A percentile compares a stretch with the other conserved stretches of the same genome.
phyloP scores from a whole-genome alignment of 2,329 filamentous ascomycete genomes.

The Ophiostoma novo-ulmi region DNA sequence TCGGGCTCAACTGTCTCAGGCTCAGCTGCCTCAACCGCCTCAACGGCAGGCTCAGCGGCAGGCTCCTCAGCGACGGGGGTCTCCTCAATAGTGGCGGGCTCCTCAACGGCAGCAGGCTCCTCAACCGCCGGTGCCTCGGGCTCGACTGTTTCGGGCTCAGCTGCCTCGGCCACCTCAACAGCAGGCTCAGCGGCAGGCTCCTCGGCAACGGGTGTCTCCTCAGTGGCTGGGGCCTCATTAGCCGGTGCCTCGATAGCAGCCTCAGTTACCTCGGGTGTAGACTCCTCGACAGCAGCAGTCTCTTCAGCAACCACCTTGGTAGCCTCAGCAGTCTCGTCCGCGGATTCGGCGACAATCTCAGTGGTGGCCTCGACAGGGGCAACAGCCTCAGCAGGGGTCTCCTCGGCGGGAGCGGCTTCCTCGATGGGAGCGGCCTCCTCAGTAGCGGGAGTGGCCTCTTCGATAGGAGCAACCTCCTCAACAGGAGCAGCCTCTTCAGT shows the following conservation, averaged over 20 bases:
- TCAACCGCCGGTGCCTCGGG: neutral
- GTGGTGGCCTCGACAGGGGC: too few relatives aligned
- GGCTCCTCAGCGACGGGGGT: neutral
- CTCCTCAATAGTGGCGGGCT: neutral
- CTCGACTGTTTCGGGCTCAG: neutral
- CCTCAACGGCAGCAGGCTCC: neutral
- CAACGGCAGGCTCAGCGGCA: neutral
- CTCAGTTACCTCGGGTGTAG: too few relatives aligned
- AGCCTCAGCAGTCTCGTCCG: too few relatives aligned
- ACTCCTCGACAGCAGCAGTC: too few relatives aligned
- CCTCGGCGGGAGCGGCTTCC: constrained; percentile 11
- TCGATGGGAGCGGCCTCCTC: neutral
- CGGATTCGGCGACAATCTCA: too few relatives aligned
- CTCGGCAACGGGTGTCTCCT: neutral
- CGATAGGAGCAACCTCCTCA: neutral
- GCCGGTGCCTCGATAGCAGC: too few relatives aligned
- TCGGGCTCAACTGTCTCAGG: neutral
- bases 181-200: neutral
- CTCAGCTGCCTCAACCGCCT: neutral
- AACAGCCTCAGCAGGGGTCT: neutral
- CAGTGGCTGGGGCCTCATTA: too few relatives aligned
- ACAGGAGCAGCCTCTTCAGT: constrained; percentile 12
- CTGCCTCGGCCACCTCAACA: neutral
- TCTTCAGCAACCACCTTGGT: too few relatives aligned
- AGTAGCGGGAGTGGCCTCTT: neutral